Evolutionary conservation across 768 basidiomycete species (phyloP).

Genomic region (Exidia glandulosa): DNA sequence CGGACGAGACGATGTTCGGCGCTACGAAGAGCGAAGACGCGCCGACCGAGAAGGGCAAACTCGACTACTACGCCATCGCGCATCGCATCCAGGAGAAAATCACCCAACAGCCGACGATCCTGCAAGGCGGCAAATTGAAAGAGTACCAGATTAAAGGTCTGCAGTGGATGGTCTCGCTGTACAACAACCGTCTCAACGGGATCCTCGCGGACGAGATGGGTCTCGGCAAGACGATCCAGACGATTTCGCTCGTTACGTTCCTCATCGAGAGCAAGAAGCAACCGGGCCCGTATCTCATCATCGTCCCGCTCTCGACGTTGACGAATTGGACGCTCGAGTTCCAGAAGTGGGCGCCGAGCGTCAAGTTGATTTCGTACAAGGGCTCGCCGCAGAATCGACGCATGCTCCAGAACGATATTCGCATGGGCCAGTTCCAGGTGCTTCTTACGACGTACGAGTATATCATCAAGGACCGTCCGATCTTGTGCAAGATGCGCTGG

Average conservation of each 20-base stretch:
- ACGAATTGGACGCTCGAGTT: conserved; percentile 97
- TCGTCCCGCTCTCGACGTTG: conserved; percentile 92
- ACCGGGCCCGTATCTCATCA: conserved; percentile 90
- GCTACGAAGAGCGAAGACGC: conserved; percentile 56
- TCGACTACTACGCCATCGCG: conserved; percentile 95
- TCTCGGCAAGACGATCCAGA: conserved; percentile 92
- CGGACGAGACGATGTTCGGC: conserved; percentile 85
- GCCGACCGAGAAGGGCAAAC: conserved; percentile 47
- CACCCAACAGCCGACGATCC: conserved; percentile 55
- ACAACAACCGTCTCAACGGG: conserved; percentile 91
- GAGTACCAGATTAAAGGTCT: conserved; percentile 92
- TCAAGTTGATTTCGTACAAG: conserved; percentile 77
- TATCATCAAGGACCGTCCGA: conserved; percentile 92
- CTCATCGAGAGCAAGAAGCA: conserved; percentile 85
- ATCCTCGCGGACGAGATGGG: conserved; percentile 97
- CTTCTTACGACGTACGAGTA: conserved; percentile 93
- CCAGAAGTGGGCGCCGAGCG: conserved; percentile 87
- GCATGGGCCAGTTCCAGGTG: conserved; percentile 79
- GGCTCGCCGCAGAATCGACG: conserved; percentile 81
- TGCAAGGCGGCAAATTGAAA: conserved; percentile 83
- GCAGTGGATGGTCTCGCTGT: conserved; percentile 98
- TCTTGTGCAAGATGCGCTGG: conserved; percentile 87
- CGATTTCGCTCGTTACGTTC: conserved; percentile 90
- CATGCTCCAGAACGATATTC: conserved; percentile 63
- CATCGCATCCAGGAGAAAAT: conserved; percentile 86